Evolutionary conservation across 352 stramenopile species (phyloP).

Genomic region (Globisporangium mamillatum): DNA sequence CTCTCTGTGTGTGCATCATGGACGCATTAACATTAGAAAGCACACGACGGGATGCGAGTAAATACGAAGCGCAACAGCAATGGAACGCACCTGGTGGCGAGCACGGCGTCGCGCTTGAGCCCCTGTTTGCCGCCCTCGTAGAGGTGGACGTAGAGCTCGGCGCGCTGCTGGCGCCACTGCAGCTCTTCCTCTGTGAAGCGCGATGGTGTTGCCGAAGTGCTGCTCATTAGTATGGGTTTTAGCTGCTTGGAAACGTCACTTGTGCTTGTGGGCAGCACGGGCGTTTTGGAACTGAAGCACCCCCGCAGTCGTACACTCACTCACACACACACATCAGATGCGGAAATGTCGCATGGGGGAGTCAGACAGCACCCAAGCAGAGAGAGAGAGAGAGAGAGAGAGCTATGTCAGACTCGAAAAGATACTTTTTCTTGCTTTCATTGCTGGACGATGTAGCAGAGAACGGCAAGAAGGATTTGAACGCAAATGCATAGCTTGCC

Average conservation of each 20-base stretch:
- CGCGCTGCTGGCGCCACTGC: constrained; percentile 33
- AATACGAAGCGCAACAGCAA: too few relatives aligned
- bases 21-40: background rate
- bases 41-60: background rate
- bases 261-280: background rate
- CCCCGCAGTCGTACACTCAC: background rate
- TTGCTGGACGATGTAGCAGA: background rate
- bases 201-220: background rate
- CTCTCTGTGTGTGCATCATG: constrained; percentile 18
- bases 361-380: background rate
- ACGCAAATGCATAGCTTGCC: too few relatives aligned
- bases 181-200: constrained; percentile 31
- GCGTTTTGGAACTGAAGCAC: background rate
- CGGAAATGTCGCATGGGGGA: background rate
- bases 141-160: constrained; percentile 40
- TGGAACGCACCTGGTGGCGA: constrained; percentile 31
- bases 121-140: constrained; percentile 33
- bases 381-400: too few relatives aligned
- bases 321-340: background rate
- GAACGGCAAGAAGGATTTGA: background rate
- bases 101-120: constrained; percentile 34
- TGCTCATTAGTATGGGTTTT: background rate
- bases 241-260: background rate
- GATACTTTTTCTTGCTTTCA: background rate
- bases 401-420: background rate